Base-by-base conservation (phyloP, 1,284 basidiomycete genomes). In the Marasmius tenuissimus region DNA sequence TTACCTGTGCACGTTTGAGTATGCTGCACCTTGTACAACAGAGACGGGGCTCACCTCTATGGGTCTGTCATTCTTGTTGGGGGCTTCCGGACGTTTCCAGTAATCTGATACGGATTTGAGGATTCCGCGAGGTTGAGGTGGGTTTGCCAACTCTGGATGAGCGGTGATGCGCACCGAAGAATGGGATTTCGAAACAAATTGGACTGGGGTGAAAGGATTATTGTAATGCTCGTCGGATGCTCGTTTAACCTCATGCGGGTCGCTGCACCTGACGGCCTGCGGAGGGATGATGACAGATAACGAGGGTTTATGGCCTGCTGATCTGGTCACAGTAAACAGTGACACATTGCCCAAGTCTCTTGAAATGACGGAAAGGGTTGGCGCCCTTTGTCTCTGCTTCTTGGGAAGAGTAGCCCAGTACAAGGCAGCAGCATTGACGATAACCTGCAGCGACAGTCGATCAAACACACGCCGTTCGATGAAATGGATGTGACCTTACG, bases 401-500 rank as follows among this genome's bases (percentile, higher is more conserved):
- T 48, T 50, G 8, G 48, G 37, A 3, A 42, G 33, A 18, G 73
- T 71, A 11, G 72, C 70, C 67, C 69, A 72, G 62, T 68, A 74
- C 10, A 75, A 52, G 9, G 72, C 73, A 22, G 71, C 58, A 3
- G 73, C 71, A 61, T 75, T 75, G 55, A 73, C 55, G 7, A 70
- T 71, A 33, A 73, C 72, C 69, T 71, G 38, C 42, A 20, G 3
- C 9, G 35, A 40, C 20, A 16, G 34, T 40, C 16, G 38, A 34
- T 53, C n/a, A 52, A 20, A n/a, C 27, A 39, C 33, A 14, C 27
- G 40, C 22, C 8, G 2, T 14, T 11, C 16, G 5, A 49, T 10
- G n/a, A 37, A 8, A 38, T 12, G 38, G 47, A 58, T 20, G 33
- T 7, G 20, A 38, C 55, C 67, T 65, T 48, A 80, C 80, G 64